Conservation (phyloP, 305 asterid species). For the Galium porrigens region DNA sequence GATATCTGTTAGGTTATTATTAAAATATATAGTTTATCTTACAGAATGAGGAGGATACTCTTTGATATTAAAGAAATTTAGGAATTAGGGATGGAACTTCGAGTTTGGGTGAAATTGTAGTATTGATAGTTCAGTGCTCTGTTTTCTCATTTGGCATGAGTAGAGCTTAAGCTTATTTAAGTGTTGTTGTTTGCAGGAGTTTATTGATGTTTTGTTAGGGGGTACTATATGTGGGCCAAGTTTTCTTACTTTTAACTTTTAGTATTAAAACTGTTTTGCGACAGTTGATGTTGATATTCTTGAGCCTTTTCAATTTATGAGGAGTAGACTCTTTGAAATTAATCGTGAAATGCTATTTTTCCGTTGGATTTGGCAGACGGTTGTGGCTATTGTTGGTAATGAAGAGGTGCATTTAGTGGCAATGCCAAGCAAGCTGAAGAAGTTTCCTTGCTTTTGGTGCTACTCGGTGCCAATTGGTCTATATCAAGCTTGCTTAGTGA, state of each 20-base stretch:
- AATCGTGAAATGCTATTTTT: conserved; percentile 13
- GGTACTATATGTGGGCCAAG: not conserved
- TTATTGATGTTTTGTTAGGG: not conserved
- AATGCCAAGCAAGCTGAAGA: conserved; percentile 88
- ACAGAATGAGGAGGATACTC: not conserved
- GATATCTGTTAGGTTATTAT: not conserved
- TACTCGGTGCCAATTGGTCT: conserved; percentile 60
- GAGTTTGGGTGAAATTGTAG: not conserved
- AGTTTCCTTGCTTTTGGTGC: conserved; percentile 96
- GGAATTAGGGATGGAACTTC: conserved; percentile 1
- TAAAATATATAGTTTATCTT: not conserved
- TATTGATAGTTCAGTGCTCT: not conserved
- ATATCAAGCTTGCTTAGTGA: conserved; percentile 50
- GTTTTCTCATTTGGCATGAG: not conserved
- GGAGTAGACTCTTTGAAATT: not conserved
- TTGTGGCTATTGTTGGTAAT: conserved; percentile 58
- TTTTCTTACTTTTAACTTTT: not conserved
- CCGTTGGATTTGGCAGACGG: conserved; percentile 44
- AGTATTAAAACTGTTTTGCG: not conserved
- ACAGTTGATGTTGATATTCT: not conserved
- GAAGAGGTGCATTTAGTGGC: conserved; percentile 94
- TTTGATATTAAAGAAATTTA: not conserved
- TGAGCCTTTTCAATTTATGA: too few species aligned
- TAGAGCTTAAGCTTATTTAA: not conserved
- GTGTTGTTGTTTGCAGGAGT: not conserved